Percentiles rank a stretch among this genome's conserved stretches.
These are phyloP conservation scores for Leccinellum albellum DNA, from an alignment of 768 basidiomycete species.

Conservation along the genomic window DNA sequence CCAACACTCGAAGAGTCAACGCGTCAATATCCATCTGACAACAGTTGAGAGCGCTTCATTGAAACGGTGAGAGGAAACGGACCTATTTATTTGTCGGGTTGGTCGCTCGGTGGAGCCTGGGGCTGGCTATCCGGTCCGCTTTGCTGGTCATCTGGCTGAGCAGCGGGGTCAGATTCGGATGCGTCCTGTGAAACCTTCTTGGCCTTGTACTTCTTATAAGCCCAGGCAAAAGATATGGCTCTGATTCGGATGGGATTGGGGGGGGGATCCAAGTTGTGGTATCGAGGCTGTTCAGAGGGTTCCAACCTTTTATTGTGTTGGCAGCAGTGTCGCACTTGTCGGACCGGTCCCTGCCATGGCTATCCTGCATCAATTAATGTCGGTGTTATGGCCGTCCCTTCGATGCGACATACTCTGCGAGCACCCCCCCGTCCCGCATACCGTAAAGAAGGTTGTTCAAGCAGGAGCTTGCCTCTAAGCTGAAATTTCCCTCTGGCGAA, in stretches of 20 bases:
- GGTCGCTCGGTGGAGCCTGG: not conserved
- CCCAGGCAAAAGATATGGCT: slow-evolving; percentile 12
- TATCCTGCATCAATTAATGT: not conserved
- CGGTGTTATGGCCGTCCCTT: not conserved
- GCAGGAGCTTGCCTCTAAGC: not conserved
- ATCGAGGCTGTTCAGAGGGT: not conserved
- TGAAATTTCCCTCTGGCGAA: not conserved
- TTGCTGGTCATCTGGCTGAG: not conserved
- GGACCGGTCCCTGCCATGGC: not conserved
- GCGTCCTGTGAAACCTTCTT: slow-evolving; percentile 7
- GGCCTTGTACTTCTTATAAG: slow-evolving; percentile 26
- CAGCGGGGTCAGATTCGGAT: not conserved
- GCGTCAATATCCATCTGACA: not conserved
- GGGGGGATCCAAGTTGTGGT: not conserved
- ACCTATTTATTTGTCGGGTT: slow-evolving; percentile 7
- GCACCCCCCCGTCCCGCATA: not conserved
- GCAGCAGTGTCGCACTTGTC: not conserved
- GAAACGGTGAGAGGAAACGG: not conserved
- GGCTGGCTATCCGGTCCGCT: not conserved
- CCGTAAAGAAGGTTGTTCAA: not conserved
- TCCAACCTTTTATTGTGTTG: slow-evolving; percentile 6
- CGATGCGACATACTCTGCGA: not conserved
- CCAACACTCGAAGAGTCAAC: not conserved
- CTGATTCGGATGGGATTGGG: not conserved
- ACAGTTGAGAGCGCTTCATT: not conserved